Base-by-base conservation (phyloP, 2,329 filamentous ascomycete genomes). In the Scedosporium boydii region DNA sequence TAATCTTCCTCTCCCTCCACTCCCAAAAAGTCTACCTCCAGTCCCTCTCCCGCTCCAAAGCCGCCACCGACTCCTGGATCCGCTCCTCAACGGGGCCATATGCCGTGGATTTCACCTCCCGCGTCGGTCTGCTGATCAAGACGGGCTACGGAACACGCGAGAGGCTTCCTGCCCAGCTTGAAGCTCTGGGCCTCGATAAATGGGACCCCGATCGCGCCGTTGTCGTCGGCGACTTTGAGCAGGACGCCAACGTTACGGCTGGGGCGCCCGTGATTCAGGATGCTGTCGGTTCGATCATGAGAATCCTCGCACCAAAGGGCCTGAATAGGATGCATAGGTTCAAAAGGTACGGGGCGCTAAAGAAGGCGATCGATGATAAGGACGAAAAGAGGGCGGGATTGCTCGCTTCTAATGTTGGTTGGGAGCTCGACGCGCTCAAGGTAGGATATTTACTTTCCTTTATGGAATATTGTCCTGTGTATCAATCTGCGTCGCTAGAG, bases 81-180 rank as follows among this genome's bases (percentile, higher is more conserved):
- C 59, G 51, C 46, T 72, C 71, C 66, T 65, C 70, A 66, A 66
- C 71, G 59, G 73, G 74, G n/a, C 65, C 65, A n/a, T 76, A 77
- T 62, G 74, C 77, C 3, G 70, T 83, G 62, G 74, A 81, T 62
- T 70, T 79, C 42, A 70, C 71, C 60, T 71, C 72, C 44, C 81
- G 84, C 62, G 75, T 83, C 6, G 79, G 77, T 38, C 74, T 81
- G 65, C 75, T 84, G 59, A 71, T 84, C 66, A 84, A 84, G 71
- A 83, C 81, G 4, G 82, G 82, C 34, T 84, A 81, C 68, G 82
- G 81, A 61, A 83, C 82, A 18, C 76, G 76, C 57, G 70, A 77
- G 59, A 77, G 82, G 14, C 72, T 84, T 29, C 70, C 75, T 4
- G 74, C 77, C 10, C 77, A 80, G 69, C 70, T 84, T 10, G 72